phyloP scores from a whole-genome alignment of 805 yeast species.

The Saccharomycopsis fermentans region DNA sequence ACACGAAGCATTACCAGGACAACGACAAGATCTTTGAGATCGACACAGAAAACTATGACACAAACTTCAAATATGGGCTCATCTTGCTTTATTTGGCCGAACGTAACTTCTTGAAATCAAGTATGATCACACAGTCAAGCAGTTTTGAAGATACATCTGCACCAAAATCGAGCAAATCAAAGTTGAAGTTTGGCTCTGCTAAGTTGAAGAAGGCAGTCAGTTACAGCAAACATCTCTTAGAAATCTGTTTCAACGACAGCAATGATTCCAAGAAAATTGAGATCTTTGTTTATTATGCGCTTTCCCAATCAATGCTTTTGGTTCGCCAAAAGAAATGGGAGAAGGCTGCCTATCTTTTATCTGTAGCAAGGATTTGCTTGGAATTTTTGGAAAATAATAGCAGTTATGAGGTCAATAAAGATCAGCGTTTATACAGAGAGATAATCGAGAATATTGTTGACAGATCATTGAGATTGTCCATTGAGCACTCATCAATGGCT shows the following conservation, averaged over 20 bases:
- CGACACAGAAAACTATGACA: constrained; percentile 37
- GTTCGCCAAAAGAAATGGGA: constrained; percentile 48
- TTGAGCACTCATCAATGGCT: constrained; percentile 27
- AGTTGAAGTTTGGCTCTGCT: constrained; percentile 45
- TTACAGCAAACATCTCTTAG: constrained; percentile 32
- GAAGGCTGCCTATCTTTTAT: constrained; percentile 38
- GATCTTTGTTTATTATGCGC: constrained; percentile 32
- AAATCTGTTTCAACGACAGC: constrained; percentile 6
- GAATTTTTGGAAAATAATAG: constrained; percentile 37
- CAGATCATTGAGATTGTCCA: constrained; percentile 51
- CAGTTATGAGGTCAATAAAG: constrained; percentile 16
- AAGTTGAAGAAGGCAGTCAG: constrained; percentile 57
- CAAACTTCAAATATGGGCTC: constrained; percentile 43
- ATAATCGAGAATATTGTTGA: constrained; percentile 50
- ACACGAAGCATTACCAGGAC: constrained; percentile 49
- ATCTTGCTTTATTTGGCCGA: constrained; percentile 63
- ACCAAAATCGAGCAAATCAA: constrained; percentile 36
- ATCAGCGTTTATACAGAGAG: constrained; percentile 37
- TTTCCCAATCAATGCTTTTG: constrained; percentile 42
- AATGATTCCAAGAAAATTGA: constrained; percentile 15
- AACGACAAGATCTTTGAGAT: constrained; percentile 40
- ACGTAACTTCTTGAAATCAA: constrained; percentile 61
- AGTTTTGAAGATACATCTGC: constrained; percentile 24
- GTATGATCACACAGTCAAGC: constrained; percentile 46
- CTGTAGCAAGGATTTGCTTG: constrained; percentile 53